phyloP scores from a whole-genome alignment of 2,329 filamentous ascomycete genomes.

The Cryphonectria radicalis region DNA sequence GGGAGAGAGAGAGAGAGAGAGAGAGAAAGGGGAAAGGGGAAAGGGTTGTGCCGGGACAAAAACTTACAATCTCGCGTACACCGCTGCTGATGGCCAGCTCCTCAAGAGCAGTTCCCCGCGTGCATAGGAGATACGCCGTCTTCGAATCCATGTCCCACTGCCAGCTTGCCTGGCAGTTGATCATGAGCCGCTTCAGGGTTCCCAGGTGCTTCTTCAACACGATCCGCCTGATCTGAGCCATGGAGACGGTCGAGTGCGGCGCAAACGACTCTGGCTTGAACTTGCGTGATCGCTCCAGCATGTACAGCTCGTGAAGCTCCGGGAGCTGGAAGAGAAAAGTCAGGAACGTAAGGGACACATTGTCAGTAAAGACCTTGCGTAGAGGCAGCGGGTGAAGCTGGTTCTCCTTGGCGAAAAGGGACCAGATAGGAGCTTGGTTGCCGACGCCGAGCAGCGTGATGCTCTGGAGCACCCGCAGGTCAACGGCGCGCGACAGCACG shows the following conservation, averaged over 20 bases:
- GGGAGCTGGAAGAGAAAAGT: slow-evolving; percentile 57
- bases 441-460: slow-evolving; percentile 68
- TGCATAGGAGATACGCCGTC: slow-evolving; percentile 58
- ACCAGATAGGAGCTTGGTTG: slow-evolving; percentile 64
- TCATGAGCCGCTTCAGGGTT: slow-evolving; percentile 60
- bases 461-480: slow-evolving; percentile 58
- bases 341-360: slow-evolving; percentile 61
- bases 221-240: slow-evolving; percentile 61
- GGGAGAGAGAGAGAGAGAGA: not conserved
- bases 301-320: slow-evolving; percentile 60
- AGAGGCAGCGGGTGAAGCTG: slow-evolving; percentile 54
- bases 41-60: not conserved
- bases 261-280: slow-evolving; percentile 58
- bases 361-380: slow-evolving; percentile 65
- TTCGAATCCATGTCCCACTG: slow-evolving; percentile 63
- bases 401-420: slow-evolving; percentile 59
- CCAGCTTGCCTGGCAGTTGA: slow-evolving; percentile 58
- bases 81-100: slow-evolving; percentile 62
- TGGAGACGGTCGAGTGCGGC: slow-evolving; percentile 52
- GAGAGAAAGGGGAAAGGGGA: not conserved
- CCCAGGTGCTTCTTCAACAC: slow-evolving; percentile 62
- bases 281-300: slow-evolving; percentile 59
- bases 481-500: slow-evolving; percentile 59
- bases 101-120: slow-evolving; percentile 51
- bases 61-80: slow-evolving; percentile 57